Conservation (phyloP, 129 eudicot genomes). For the Tanacetum coccineum region DNA sequence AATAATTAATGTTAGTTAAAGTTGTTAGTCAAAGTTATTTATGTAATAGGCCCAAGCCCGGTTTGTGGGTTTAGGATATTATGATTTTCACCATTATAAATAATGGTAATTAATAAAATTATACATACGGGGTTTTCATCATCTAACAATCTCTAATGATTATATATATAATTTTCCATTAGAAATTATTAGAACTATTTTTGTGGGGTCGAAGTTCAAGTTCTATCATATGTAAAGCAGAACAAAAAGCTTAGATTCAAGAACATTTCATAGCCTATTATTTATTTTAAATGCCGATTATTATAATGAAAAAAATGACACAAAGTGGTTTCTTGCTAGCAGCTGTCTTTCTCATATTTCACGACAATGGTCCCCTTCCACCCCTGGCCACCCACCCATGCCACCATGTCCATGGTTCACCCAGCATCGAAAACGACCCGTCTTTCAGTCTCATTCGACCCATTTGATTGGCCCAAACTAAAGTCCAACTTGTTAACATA, state of each 20-base stretch:
- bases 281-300: slow-evolving; percentile 8
- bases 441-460: slow-evolving; percentile 13
- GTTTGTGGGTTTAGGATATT: too few relatives aligned
- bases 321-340: slow-evolving; percentile 24
- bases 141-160: too few relatives aligned
- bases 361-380: slow-evolving; percentile 33
- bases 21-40: too few relatives aligned
- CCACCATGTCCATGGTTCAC: slow-evolving; percentile 26
- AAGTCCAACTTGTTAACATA: neutral
- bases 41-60: too few relatives aligned
- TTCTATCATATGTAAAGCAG: slow-evolving; percentile 20
- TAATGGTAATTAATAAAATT: too few relatives aligned
- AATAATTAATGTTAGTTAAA: too few relatives aligned
- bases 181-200: too few relatives aligned
- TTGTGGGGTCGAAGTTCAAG: slow-evolving; percentile 19
- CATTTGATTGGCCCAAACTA: slow-evolving; percentile 10
- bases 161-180: too few relatives aligned
- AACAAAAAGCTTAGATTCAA: slow-evolving; percentile 3
- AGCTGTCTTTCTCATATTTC: slow-evolving; percentile 26
- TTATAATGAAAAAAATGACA: slow-evolving; percentile 2
- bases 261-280: neutral
- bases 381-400: slow-evolving; percentile 34
- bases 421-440: slow-evolving; percentile 31
- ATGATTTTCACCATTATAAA: too few relatives aligned
- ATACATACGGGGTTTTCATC: too few relatives aligned